Evolutionary conservation across 495 filamentous ascomycete genomes (phyloP).

Genomic region (Tuber magnatum): DNA sequence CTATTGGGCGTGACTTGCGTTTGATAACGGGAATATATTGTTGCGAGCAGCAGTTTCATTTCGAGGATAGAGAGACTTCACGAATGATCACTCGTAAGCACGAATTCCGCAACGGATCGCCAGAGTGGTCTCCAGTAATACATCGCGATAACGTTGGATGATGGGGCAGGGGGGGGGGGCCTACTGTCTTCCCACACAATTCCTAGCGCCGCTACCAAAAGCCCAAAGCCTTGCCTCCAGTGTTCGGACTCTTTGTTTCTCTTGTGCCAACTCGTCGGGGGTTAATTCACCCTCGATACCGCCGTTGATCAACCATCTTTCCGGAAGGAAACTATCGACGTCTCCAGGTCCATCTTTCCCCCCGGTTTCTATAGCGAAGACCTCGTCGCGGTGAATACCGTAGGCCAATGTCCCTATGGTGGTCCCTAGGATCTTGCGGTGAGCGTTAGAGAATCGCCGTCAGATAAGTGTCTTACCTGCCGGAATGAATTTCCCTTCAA

Average conservation of each 20-base stretch:
- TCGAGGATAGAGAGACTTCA: constrained; percentile 27
- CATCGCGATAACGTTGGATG: neutral
- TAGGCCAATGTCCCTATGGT: constrained; percentile 46
- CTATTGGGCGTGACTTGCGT: neutral
- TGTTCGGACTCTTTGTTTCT: constrained; percentile 34
- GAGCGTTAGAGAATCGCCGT: neutral
- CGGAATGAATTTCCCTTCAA: constrained; percentile 6
- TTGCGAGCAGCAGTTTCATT: constrained; percentile 20
- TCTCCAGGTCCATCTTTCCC: neutral
- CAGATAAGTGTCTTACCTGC: neutral
- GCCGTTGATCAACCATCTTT: constrained; percentile 34
- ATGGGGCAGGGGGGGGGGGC: constrained; percentile 41
- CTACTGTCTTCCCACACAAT: constrained; percentile 31
- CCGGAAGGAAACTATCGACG: constrained; percentile 20
- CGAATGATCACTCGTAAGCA: neutral
- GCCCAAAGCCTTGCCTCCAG: constrained; percentile 21
- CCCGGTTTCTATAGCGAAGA: constrained; percentile 32
- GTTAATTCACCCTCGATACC: constrained; percentile 9
- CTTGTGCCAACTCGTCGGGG: neutral
- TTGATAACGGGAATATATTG: constrained; percentile 23
- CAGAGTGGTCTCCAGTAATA: neutral
- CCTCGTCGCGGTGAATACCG: constrained; percentile 46
- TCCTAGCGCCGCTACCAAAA: constrained; percentile 25
- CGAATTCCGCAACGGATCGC: neutral
- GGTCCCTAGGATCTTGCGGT: constrained; percentile 4